phyloP scores from a whole-genome alignment of 768 basidiomycete genomes.

The Tulasnella sp. region DNA sequence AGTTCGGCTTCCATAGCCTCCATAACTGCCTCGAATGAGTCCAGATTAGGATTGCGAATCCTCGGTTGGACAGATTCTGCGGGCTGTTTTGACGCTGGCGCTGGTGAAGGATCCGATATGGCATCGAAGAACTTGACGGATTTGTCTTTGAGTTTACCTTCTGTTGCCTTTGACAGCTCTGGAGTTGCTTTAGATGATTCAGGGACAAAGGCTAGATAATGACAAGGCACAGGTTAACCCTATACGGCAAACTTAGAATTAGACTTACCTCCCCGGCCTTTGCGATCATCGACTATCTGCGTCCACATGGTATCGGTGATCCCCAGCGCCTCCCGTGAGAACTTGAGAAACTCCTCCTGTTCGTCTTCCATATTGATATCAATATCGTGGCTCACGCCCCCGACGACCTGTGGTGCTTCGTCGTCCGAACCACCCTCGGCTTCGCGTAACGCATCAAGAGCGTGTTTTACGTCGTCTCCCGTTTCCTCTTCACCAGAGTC shows the following conservation, averaged over 20 bases:
- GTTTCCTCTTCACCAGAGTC: conserved; percentile 42
- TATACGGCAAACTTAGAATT: not conserved
- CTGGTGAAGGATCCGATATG: not conserved
- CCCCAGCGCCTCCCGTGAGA: conserved; percentile 83
- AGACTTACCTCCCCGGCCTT: conserved; percentile 64
- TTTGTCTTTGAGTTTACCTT: conserved; percentile 8
- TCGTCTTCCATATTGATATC: conserved; percentile 90
- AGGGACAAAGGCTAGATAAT: conserved; percentile 17
- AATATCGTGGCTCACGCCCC: conserved; percentile 36
- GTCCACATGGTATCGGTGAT: conserved; percentile 82
- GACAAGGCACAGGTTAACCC: not conserved
- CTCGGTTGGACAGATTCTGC: not conserved
- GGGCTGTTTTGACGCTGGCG: not conserved
- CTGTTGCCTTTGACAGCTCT: not conserved
- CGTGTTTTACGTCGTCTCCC: conserved; percentile 15
- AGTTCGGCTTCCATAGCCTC: conserved; percentile 86
- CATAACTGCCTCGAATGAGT: conserved; percentile 96
- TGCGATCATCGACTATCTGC: conserved; percentile 69
- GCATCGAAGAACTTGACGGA: conserved; percentile 9
- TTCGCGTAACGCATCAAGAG: conserved; percentile 25
- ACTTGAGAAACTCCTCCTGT: conserved; percentile 88
- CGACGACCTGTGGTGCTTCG: conserved; percentile 75
- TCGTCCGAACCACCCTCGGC: conserved; percentile 39
- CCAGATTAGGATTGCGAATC: conserved; percentile 51
- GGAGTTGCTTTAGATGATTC: not conserved